Percentiles rank a stretch among this genome's conserved stretches.
phyloP scores from a whole-genome alignment of 2,329 filamentous ascomycete genomes.

The Fusarium circinatum region DNA sequence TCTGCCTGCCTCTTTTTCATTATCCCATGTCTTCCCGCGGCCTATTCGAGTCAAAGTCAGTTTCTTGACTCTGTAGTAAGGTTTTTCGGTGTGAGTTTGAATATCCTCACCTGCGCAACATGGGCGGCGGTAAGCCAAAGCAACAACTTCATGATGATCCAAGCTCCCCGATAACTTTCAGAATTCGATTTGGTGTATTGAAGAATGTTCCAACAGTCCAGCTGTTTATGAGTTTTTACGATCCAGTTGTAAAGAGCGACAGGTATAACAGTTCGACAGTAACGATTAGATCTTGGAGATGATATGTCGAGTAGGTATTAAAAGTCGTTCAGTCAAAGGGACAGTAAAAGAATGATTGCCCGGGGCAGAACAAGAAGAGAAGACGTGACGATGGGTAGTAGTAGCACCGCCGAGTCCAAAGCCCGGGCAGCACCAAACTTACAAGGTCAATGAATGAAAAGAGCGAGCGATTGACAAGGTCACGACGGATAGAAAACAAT shows the following conservation, averaged over 20 bases:
- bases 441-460: conserved; percentile 17
- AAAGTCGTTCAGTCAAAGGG: conserved; percentile 10
- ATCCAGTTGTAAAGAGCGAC: conserved; percentile 19
- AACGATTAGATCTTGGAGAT: background rate
- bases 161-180: background rate
- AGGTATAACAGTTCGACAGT: background rate
- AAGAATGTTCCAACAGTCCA: conserved; percentile 41
- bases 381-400: conserved; percentile 5
- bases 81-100: background rate
- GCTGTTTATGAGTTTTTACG: conserved; percentile 28
- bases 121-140: conserved; percentile 34
- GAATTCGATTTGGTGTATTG: conserved; percentile 10
- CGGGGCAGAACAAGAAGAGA: conserved; percentile 34
- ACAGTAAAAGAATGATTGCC: conserved; percentile 34
- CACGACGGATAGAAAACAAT: conserved; percentile 18
- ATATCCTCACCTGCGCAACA: conserved; percentile 32
- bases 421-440: conserved; percentile 25
- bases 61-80: background rate
- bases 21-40: conserved; percentile 29
- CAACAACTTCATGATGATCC: conserved; percentile 26
- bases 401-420: conserved; percentile 21
- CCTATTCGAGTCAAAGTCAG: conserved; percentile 19
- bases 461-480: conserved; percentile 31
- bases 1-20: conserved; percentile 32
- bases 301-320: conserved; percentile 8